Percentiles rank a stretch among this genome's conserved stretches.
These are phyloP conservation scores for Coix lacrymajobi DNA, from an alignment of 176 grass and related monocot species.

Conservation along the genomic window DNA sequence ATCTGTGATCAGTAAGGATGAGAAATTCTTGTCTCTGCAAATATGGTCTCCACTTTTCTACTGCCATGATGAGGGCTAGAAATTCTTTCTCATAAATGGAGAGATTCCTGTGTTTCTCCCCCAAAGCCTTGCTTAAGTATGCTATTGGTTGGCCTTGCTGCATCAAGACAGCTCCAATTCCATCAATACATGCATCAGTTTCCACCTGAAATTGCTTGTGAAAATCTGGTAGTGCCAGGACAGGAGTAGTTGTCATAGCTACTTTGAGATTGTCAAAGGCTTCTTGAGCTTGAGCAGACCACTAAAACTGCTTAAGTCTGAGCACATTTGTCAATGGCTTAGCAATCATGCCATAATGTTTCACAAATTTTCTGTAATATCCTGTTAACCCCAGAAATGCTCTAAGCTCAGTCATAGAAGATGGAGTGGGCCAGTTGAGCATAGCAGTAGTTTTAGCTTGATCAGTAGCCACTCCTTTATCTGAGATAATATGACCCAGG, in stretches of 20 bases:
- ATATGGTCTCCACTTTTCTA: not conserved
- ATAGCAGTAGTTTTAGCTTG: rapidly evolving
- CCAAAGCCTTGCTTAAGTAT: rapidly evolving
- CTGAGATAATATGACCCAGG: not conserved
- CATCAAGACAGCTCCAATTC: not conserved
- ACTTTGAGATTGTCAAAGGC: not conserved
- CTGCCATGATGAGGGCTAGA: not conserved
- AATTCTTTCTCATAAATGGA: not conserved
- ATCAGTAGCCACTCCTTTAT: not conserved
- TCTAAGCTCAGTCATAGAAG: not conserved
- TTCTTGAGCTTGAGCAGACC: not conserved
- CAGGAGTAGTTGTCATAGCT: not conserved
- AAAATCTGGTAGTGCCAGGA: not conserved
- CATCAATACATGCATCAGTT: not conserved
- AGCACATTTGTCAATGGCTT: rapidly evolving
- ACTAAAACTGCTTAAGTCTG: not conserved
- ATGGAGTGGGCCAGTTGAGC: not conserved
- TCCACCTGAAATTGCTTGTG: not conserved
- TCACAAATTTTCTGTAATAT: not conserved
- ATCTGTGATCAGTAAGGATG: not conserved
- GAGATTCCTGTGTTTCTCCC: rapidly evolving
- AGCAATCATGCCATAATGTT: not conserved
- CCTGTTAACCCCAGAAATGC: not conserved
- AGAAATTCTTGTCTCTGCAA: rapidly evolving
- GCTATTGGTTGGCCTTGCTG: not conserved